Evolutionary conservation across 495 filamentous ascomycete species (phyloP), one percentile per base, ranked within the genome.

Genomic region (Penicillium steckii): DNA sequence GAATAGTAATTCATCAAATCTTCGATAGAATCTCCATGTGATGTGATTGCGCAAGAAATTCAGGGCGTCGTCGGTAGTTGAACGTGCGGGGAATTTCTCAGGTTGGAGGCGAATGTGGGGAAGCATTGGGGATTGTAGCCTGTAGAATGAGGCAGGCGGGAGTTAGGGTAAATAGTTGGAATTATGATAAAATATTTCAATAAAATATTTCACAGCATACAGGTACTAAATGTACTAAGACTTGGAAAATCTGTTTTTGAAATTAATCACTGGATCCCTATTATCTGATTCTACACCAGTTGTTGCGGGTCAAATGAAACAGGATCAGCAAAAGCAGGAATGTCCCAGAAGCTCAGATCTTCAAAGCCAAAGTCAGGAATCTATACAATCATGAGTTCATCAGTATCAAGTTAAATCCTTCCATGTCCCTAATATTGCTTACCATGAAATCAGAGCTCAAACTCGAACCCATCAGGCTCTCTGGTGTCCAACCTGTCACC

Each of bases 311-410:
- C 52, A n/a, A 55, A 55, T 26, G 45, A 15, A n/a, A 18, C 26
- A 7, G 17, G 12, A 43, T 56, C 47, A 18, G 44, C 23, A 25
- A 56, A 50, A 6, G 41, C 19, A 47, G 57, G 51, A 15, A 61
- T 40, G 51, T 61, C 53, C 58, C 58, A 61, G 19, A 61, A 61
- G 40, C 25, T 42, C 18, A 57, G 38, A 12, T 47, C 53, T 4
- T 57, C 53, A 25, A 51, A 45, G 2, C 47, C 51, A 17, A 53
- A 17, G 17, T 29, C 27, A n/a, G 55, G 51, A 30, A 55, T 49
- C 59, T 62, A n/a, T n/a, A n/a, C n/a, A 30, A 24, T 25, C 1
- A 22, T 48, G 21, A 53, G 37, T 51, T 22, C n/a, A n/a, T n/a
- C n/a, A n/a, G n/a, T n/a, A n/a, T n/a, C n/a, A n/a, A n/a, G n/a